Percentiles rank a stretch among this genome's conserved stretches.
Conservation (phyloP, 345 rosid species). For the Sonneratia alba region DNA sequence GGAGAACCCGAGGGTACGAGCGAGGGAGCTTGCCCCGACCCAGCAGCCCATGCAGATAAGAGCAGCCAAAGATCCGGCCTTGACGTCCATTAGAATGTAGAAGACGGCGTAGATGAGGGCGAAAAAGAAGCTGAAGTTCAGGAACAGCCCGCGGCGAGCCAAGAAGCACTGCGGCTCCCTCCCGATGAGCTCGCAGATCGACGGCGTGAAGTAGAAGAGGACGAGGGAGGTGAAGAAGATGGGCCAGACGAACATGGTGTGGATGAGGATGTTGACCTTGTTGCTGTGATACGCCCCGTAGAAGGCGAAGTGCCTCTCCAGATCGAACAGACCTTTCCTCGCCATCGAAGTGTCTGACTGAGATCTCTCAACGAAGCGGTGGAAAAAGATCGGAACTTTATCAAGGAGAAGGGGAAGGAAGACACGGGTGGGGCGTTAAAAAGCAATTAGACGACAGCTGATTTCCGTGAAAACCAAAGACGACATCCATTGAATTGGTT, state of each 20-base stretch:
- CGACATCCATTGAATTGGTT: neutral
- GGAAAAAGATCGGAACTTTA: neutral
- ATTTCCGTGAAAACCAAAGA: neutral
- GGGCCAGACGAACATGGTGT: constrained; percentile 81
- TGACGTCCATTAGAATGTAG: constrained; percentile 55
- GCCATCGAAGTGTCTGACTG: constrained; percentile 11
- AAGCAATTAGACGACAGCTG: neutral
- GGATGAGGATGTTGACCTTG: constrained; percentile 57
- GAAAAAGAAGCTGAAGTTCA: constrained; percentile 51
- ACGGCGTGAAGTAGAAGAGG: constrained; percentile 49
- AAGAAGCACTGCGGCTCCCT: constrained; percentile 27
- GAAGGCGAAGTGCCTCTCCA: constrained; percentile 80
- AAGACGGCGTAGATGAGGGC: constrained; percentile 48
- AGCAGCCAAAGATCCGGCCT: constrained; percentile 76
- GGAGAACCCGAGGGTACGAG: constrained; percentile 10
- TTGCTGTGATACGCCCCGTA: constrained; percentile 91
- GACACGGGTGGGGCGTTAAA: neutral
- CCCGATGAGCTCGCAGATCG: constrained; percentile 29
- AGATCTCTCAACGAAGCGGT: neutral
- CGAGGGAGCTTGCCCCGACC: constrained; percentile 12
- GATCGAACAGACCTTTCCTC: constrained; percentile 51
- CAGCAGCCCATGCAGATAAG: constrained; percentile 45
- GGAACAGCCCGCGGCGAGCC: constrained; percentile 28
- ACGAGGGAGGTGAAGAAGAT: constrained; percentile 60
- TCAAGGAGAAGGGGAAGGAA: neutral